Evolutionary conservation across 2,329 filamentous ascomycete species (phyloP), one percentile per base, ranked within the genome.

Genomic region (Fusarium abutilonis): DNA sequence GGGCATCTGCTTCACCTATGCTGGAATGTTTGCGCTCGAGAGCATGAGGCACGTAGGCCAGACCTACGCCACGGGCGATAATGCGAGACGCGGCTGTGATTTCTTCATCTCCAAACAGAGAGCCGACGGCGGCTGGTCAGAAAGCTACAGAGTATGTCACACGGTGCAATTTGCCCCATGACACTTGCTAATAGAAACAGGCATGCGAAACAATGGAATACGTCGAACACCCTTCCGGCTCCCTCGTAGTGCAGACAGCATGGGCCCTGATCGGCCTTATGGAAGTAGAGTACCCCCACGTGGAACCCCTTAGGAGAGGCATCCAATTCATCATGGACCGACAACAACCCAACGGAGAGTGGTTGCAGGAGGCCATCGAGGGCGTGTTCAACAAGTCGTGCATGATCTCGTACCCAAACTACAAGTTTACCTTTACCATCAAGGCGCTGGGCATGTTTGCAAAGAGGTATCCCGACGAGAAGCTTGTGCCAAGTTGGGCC

Each of bases 341-440:
- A 44, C 95, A 99, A 79, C 89, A 92, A 75, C 74, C 81, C 3
- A 97, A 97, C 72, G 95, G 95, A 31, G 93, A 97, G 79, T 99
- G 95, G 95, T 74, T 91, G 66, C 93, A 97, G 74, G 95, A 98
- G 76, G 89, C 90, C 1, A 98, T 99, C 69, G 95, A 99, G 76
- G 95, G 95, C 3, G 95, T 99, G 10, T 99, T 99, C 79, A 99
- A 99, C 79, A 97, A 97, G 81, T 95, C 89, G 71, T 98, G 94
- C 82, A 98, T 97, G 92, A 99, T 99, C 66, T 95, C 92, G 1
- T 99, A 99, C 73, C 94, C 94, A 39, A 99, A 99, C 81, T 99
- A 99, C 82, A 99, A 98, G 80, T 95, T 97, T 75, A 91, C 90
- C 56, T 99, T 97, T 77, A 89, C 94, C 1, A 90, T 98, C 74